Base-by-base conservation (phyloP, 1,139 yeast species). In the Candida sanyaensis region DNA sequence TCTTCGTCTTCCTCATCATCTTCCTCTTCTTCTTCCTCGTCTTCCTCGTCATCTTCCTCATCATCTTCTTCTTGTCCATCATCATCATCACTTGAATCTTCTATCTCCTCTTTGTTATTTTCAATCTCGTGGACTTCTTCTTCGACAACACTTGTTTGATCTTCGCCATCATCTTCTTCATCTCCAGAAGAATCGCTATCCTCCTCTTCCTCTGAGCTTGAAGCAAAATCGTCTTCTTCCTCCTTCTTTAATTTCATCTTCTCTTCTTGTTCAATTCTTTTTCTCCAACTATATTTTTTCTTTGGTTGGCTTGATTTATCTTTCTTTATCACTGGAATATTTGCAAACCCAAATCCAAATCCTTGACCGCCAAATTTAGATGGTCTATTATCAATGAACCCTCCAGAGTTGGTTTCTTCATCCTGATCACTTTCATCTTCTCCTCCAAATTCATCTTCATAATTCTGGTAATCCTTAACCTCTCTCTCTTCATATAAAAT, bases 321-420 rank as follows among this genome's bases (percentile, higher is more conserved):
- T 27, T 44, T 59, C 48, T 59, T 59, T 42, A 75, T 75, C 2
- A 77, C 67, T 30, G 79, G 78, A 12, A 85, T 66, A 58, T 83
- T 80, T 9, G 73, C 68, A 62, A 89, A 88, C 1, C 88, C 88
- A 64, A 88, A 88, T 0, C 92, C 92, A 21, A 59, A 45, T 0
- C 88, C 87, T 12, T 73, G 59, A 0, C 87, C 87, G 12, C 87
- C 86, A 54, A 75, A 75, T 46, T 79, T 77, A 4, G 75, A 71
- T 0, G 96, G 95, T 55, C 96, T 74, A 59, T 83, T 76, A 63
- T 89, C 96, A 12, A 88, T 75, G 58, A 89, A 88, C 0, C 86
- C 73, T 0, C 86, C 73, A 0, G 89, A 76, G 3, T 10, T 40
- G 55, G 62, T 8, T 60, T 59, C 68, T 2, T 58, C 61, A 1